Conservation (phyloP, 1,139 yeast species). For the Yamadazyma sp. region DNA sequence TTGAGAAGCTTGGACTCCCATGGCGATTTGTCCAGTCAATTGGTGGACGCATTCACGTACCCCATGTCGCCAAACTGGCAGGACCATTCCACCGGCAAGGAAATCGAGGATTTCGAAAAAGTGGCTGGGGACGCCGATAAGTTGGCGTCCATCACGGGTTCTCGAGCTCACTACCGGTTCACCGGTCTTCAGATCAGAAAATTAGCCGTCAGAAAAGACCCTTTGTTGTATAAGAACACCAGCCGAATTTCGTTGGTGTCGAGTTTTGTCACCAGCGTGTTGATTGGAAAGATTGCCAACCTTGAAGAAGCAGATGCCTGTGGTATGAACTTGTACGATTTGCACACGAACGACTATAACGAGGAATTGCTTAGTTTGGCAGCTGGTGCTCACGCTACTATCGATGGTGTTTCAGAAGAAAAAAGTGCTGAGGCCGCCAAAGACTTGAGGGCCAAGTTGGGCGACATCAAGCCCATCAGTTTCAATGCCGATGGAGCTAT, state of each 20-base stretch:
- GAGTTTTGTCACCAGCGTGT: constrained; percentile 70
- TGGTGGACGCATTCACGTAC: constrained; percentile 56
- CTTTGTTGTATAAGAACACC: constrained; percentile 57
- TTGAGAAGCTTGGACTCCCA: constrained; percentile 30
- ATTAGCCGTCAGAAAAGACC: constrained; percentile 52
- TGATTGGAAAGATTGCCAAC: constrained; percentile 62
- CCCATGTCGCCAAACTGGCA: constrained; percentile 89
- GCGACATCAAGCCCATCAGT: constrained; percentile 50
- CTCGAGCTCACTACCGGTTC: constrained; percentile 85
- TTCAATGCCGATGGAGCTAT: constrained; percentile 43
- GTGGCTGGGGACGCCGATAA: constrained; percentile 62
- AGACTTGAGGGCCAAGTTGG: constrained; percentile 49
- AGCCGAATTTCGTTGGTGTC: constrained; percentile 72
- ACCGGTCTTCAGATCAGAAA: constrained; percentile 89
- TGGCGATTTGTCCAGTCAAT: constrained; percentile 42
- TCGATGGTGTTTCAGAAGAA: constrained; percentile 29
- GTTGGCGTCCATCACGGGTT: constrained; percentile 74
- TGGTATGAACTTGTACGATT: constrained; percentile 86
- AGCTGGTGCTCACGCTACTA: constrained; percentile 45
- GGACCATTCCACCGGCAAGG: constrained; percentile 81
- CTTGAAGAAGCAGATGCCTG: constrained; percentile 87
- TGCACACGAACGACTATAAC: constrained; percentile 51
- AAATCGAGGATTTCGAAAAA: constrained; percentile 61
- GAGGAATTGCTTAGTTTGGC: constrained; percentile 52
- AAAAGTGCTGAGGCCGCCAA: constrained; percentile 29